A percentile compares a stretch with the other conserved stretches of the same genome.
Evolutionary conservation across 2,329 filamentous ascomycete genomes (phyloP).

Genomic region (Rutstroemia sp.): DNA sequence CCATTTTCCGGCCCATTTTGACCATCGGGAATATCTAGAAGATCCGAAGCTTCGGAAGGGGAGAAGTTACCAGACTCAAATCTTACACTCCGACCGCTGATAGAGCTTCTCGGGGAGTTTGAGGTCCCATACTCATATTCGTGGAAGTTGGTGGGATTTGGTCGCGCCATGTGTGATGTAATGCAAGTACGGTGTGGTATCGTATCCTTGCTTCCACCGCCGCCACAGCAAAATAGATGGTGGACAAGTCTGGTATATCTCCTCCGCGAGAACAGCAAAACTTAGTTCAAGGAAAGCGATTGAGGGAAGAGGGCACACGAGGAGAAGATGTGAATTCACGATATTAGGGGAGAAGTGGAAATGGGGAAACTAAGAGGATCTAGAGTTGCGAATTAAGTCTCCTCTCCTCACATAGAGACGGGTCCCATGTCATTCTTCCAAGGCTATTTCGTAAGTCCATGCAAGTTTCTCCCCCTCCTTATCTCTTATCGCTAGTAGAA

Average conservation of each 20-base stretch:
- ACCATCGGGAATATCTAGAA: neutral
- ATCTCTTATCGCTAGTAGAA: neutral
- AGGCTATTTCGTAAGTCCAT: neutral
- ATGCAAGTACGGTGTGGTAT: constrained; percentile 12
- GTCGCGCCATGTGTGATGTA: constrained; percentile 1
- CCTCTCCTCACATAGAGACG: neutral
- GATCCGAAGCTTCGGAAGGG: neutral
- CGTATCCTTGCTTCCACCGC: neutral
- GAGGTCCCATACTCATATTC: constrained; percentile 29
- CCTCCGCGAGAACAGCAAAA: too few relatives aligned
- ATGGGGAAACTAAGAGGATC: too few relatives aligned
- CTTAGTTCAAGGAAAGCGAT: too few relatives aligned
- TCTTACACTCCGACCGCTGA: constrained; percentile 26
- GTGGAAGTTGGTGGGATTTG: constrained; percentile 26
- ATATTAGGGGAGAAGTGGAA: too few relatives aligned
- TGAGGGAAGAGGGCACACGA: too few relatives aligned
- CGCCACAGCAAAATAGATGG: neutral
- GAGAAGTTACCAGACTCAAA: constrained; percentile 18
- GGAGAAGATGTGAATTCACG: too few relatives aligned
- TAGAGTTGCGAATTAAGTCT: too few relatives aligned
- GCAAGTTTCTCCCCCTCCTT: neutral
- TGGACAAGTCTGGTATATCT: neutral
- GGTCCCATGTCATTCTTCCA: neutral
- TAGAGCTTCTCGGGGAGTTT: constrained; percentile 22
- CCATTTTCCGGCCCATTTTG: neutral